Evolutionary conservation across 345 rosid genomes (phyloP).

Genomic region (Clausena lansium): DNA sequence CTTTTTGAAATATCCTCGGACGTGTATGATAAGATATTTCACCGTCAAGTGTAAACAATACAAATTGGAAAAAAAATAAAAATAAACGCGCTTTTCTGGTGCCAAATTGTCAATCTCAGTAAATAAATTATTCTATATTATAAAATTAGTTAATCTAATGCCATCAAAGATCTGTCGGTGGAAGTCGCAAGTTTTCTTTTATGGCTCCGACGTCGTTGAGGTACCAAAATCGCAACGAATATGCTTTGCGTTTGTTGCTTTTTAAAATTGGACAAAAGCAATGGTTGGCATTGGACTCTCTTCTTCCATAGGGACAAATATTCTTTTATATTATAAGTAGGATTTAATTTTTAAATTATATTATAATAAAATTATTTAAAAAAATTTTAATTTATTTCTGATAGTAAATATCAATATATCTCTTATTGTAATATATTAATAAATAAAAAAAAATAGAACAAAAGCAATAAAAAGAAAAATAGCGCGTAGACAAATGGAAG

Average conservation of each 20-base stretch:
- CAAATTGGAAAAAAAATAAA: neutral
- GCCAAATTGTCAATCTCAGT: neutral
- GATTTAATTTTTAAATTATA: too few species aligned
- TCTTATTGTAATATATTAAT: too few species aligned
- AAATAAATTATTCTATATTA: neutral
- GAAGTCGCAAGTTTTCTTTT: neutral
- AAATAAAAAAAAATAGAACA: too few species aligned
- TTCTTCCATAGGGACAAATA: too few species aligned
- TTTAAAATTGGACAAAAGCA: neutral
- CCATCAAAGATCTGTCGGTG: conserved; percentile 3
- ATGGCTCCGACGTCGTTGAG: neutral
- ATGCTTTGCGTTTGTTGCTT: neutral
- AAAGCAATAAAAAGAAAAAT: too few species aligned
- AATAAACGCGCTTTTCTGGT: neutral
- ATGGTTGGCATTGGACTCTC: too few species aligned
- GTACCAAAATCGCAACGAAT: neutral
- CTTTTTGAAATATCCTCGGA: neutral
- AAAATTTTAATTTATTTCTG: too few species aligned
- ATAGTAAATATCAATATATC: too few species aligned
- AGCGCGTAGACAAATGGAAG: neutral
- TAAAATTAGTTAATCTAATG: neutral
- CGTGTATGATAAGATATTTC: neutral
- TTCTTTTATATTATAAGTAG: too few species aligned
- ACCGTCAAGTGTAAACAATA: neutral
- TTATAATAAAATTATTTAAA: too few species aligned